Conservation (phyloP, 768 basidiomycete genomes). For the Hypholoma fasciculare region DNA sequence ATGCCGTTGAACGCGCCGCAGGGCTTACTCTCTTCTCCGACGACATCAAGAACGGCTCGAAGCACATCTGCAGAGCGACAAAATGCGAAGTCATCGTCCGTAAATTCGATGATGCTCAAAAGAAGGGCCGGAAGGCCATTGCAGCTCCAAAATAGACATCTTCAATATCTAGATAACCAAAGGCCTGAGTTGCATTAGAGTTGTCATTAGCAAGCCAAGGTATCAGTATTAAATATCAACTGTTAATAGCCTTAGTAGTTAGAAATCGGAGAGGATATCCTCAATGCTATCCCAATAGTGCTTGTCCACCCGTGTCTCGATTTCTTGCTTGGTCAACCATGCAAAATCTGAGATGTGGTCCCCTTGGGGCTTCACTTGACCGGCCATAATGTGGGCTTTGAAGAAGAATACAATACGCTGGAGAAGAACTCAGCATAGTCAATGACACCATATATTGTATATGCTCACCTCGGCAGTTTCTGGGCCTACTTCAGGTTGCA, state of each 20-base stretch:
- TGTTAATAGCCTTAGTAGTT: conserved; percentile 14
- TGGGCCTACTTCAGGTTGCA: conserved; percentile 26
- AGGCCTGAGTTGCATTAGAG: not conserved
- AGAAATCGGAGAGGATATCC: conserved; percentile 70
- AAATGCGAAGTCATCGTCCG: conserved; percentile 89
- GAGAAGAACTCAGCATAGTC: not conserved
- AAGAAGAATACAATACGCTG: conserved; percentile 86
- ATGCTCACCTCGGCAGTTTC: conserved; percentile 34
- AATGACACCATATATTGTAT: not conserved
- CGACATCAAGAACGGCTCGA: conserved; percentile 68
- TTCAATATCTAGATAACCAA: conserved; percentile 5
- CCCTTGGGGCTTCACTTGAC: conserved; percentile 68
- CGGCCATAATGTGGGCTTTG: conserved; percentile 91
- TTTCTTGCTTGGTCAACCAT: conserved; percentile 94
- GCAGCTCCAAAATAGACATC: conserved; percentile 43
- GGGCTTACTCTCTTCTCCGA: conserved; percentile 89
- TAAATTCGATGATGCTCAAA: conserved; percentile 89
- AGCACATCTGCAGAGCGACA: conserved; percentile 85
- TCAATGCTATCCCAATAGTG: conserved; percentile 78
- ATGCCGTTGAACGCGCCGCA: conserved; percentile 87
- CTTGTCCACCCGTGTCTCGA: conserved; percentile 63
- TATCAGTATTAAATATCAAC: conserved; percentile 12
- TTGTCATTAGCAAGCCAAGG: not conserved
- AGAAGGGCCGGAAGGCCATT: conserved; percentile 56
- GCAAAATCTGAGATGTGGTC: conserved; percentile 72